Conservation (phyloP, 306 rosid species). For the Prunus fruticosa region DNA sequence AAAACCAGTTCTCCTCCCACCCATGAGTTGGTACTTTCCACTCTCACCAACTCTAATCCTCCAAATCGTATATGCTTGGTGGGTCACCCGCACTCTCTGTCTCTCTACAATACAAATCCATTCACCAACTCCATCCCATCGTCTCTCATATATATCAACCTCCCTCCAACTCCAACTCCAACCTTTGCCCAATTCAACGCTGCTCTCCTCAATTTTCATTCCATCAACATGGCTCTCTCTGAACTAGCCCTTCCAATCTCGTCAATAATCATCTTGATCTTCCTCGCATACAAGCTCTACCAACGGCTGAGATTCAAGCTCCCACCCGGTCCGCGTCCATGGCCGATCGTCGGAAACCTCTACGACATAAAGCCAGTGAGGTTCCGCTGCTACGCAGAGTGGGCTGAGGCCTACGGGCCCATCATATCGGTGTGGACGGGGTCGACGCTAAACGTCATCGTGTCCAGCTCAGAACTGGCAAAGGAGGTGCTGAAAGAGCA, state of each 20-base stretch:
- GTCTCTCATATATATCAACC: not conserved
- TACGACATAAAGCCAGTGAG: slow-evolving; percentile 76
- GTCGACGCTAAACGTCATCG: slow-evolving; percentile 63
- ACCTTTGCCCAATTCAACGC: not conserved
- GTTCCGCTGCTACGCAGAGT: slow-evolving; percentile 78
- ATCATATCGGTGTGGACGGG: slow-evolving; percentile 92
- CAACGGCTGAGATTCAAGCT: slow-evolving; percentile 61
- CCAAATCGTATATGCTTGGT: not conserved
- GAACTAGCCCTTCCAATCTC: slow-evolving; percentile 15
- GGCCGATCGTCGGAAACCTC: slow-evolving; percentile 89
- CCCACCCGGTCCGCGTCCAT: slow-evolving; percentile 78
- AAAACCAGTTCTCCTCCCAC: not conserved
- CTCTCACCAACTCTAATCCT: not conserved
- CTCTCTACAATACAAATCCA: not conserved
- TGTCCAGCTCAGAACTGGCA: slow-evolving; percentile 62
- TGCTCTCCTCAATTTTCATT: not conserved
- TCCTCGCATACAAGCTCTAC: slow-evolving; percentile 40
- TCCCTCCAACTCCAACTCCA: not conserved
- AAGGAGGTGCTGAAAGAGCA: slow-evolving; percentile 71
- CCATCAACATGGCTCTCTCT: slow-evolving; percentile 6
- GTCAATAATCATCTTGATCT: slow-evolving; percentile 25
- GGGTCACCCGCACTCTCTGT: not conserved
- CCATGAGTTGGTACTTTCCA: not conserved
- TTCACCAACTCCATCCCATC: not conserved
- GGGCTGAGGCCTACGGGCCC: slow-evolving; percentile 77